phyloP scores from a whole-genome alignment of 2,329 filamentous ascomycete genomes.

The Pezicula neosporulosa region DNA sequence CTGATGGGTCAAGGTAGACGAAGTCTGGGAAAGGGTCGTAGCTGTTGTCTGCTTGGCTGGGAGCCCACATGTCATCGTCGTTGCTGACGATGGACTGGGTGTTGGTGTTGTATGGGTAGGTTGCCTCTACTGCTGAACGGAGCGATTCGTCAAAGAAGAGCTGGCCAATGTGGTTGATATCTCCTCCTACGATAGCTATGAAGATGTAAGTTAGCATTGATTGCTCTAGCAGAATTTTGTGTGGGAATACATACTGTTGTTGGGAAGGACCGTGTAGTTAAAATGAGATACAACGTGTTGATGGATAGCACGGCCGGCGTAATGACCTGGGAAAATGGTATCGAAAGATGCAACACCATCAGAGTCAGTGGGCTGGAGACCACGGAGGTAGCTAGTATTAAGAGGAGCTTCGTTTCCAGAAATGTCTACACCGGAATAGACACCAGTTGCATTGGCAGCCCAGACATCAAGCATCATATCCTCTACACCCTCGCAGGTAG shows the following conservation, averaged over 20 bases:
- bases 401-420: slow-evolving; percentile 11
- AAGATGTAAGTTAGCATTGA: background rate
- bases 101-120: slow-evolving; percentile 43
- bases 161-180: slow-evolving; percentile 3
- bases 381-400: slow-evolving; percentile 37
- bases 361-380: slow-evolving; percentile 34
- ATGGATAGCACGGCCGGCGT: slow-evolving; percentile 40
- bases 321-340: slow-evolving; percentile 39
- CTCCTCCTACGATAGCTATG: background rate
- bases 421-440: slow-evolving; percentile 8
- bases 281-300: slow-evolving; percentile 32
- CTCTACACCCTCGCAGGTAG: slow-evolving; percentile 47
- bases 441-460: slow-evolving; percentile 26
- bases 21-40: slow-evolving; percentile 51
- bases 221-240: background rate
- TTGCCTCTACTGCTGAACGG: slow-evolving; percentile 45
- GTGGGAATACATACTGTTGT: background rate
- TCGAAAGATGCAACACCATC: slow-evolving; percentile 38
- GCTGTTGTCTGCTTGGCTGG: slow-evolving; percentile 42
- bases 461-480: slow-evolving; percentile 49
- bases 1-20: slow-evolving; percentile 37
- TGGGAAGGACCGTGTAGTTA: background rate
- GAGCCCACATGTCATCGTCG: slow-evolving; percentile 34
- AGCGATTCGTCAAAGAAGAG: slow-evolving; percentile 61
- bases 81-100: slow-evolving; percentile 43